Base-by-base conservation (phyloP, 768 basidiomycete species). In the Mycena haematopus region DNA sequence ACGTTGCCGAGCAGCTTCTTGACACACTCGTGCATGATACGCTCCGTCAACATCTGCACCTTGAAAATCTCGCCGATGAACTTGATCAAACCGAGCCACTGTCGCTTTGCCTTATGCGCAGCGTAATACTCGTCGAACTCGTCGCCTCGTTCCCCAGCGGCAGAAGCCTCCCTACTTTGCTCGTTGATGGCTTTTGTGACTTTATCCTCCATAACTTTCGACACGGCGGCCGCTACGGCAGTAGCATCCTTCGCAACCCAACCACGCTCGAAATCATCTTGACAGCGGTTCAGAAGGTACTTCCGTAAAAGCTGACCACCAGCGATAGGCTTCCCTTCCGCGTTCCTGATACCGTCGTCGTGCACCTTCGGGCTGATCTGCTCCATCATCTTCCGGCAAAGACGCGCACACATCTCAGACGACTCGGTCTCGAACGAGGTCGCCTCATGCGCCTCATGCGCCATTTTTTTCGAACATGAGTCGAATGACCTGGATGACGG, bases 21-120 rank as follows among this genome's bases (percentile, higher is more conserved):
- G 73, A 98, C 88, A 81, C 95, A 99, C 76, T 95, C 92, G 80
- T 95, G 92, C 92, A 99, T 99, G 78, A 99, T 96, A 68, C 93
- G 90, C 79, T 95, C 93, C 50, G 95, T 95, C 56, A 98, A 82
- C 95, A 98, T 97, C 78, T 92, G 91, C 15, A 99, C 81, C 79
- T 96, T 98, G 89, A 95, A 99, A 52, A 98, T 80, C 78, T 99
- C 96, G 65, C 96, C 95, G 63, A 98, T 97, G 79, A 99, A 95
- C 76, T 92, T 92, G 79, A 98, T 93, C 66, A 98, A 84, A 80
- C 96, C 94, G 11, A 98, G 88, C 74, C 95, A 95, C 65, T 92
- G 91, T 62, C 95, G 92, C 79, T 96, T 98, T 42, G 95, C 96
- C 82, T 96, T 97, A 76, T 96, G 91, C 17, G 94, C 94, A 40